Base-by-base conservation (phyloP, 2,329 filamentous ascomycete species). In the Aureobasidium namibiae region DNA sequence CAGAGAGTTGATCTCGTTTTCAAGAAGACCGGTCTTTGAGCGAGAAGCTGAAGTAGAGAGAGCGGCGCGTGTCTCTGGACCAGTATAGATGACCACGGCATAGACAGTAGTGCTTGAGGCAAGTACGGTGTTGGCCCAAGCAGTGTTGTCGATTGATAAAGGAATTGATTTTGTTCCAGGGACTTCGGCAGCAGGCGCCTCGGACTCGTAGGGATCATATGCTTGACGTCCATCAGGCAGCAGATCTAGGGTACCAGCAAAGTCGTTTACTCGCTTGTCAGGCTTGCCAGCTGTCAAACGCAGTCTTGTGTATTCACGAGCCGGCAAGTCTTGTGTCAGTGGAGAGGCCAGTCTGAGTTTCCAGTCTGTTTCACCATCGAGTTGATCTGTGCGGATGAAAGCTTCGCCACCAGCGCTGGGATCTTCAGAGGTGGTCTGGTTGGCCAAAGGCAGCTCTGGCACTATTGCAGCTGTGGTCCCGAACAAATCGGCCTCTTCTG, bases 301-400 rank as follows among this genome's bases (percentile, higher is more conserved):
- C 11, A 88, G 71, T 36, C 81, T 76, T 2, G 76, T 76, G 57
- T 96, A 85, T 64, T 96, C 89, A 46, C 83, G 82, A 1, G 86
- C 75, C 0, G 85, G 75, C 21, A 99, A 76, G n/a, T 78, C 82
- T 69, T 99, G 94, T 0, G 92, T 92, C 26, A 97, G 74, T 0
- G 89, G 84, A 13, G 91, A 94, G 1, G 94, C 91, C 36, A 97
- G 74, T 31, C 95, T 86, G 60, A 99, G 78, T 74, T 99, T 99
- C 95, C 94, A 99, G 69, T 99, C 94, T 0, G 94, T 99, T 75
- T 99, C 94, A 66, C 94, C 94, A 68, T 99, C 94, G 10, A 99
- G 80, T 70, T 99, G 94, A 72, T 99, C 94, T 1, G 95, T 99
- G 61, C 94, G 84, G 69, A 99, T 97, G 68, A 99, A 99, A 0